phyloP scores from a whole-genome alignment of 306 rosid genomes.

The Argentina anserina region DNA sequence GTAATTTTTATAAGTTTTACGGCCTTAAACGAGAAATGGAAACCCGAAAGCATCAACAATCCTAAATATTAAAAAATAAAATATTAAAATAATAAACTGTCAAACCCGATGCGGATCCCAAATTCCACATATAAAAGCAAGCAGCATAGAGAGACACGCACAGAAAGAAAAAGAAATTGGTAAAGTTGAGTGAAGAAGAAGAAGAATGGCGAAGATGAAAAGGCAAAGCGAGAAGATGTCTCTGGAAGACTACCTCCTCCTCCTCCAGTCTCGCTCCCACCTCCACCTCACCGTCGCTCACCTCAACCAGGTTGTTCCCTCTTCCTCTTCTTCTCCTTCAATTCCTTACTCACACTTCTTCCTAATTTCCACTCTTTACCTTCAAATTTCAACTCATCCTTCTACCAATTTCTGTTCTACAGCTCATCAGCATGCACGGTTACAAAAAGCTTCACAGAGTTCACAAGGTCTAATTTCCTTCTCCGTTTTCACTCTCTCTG shows the following conservation, averaged over 20 bases:
- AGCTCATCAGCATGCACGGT: conserved; percentile 74
- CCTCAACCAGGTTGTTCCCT: background rate
- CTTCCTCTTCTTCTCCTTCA: background rate
- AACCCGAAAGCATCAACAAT: too few species aligned
- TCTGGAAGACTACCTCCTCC: background rate
- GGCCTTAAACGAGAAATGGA: too few species aligned
- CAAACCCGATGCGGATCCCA: too few species aligned
- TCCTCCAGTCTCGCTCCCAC: background rate
- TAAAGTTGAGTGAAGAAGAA: background rate
- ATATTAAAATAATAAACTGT: too few species aligned
- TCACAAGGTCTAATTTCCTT: conserved; percentile 44
- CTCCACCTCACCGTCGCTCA: background rate
- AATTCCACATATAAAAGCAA: too few species aligned
- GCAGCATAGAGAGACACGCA: background rate
- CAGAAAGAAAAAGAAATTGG: background rate
- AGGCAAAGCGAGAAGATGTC: background rate
- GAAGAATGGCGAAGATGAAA: background rate
- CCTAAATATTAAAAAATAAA: too few species aligned
- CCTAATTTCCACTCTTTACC: too few species aligned
- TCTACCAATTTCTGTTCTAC: background rate
- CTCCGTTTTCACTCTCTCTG: background rate
- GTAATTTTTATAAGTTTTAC: too few species aligned
- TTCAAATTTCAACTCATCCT: background rate
- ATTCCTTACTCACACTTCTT: background rate
- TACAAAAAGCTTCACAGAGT: conserved; percentile 47